phyloP scores from a whole-genome alignment of 2,329 filamentous ascomycete species.

The Colletotrichum sp. region DNA sequence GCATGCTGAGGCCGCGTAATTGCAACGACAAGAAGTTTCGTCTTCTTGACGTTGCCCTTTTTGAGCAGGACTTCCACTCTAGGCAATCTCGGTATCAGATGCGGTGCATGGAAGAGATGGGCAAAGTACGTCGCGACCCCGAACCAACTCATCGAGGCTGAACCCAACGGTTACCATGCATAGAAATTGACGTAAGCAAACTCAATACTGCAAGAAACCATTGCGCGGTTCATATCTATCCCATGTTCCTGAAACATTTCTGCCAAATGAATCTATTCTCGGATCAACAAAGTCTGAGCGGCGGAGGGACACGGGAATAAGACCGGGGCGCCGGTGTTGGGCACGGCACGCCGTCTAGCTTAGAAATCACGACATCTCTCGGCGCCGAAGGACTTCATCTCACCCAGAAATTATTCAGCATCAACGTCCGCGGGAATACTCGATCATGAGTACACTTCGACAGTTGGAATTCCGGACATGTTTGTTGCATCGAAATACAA shows the following conservation, averaged over 20 bases:
- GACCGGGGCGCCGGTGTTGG: neutral
- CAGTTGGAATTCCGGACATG: neutral
- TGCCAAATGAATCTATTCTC: neutral
- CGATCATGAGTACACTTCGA: neutral
- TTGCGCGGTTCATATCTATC: neutral
- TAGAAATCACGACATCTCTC: constrained; percentile 16
- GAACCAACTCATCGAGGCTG: neutral
- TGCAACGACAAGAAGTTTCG: no score
- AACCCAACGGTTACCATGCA: neutral
- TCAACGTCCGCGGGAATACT: neutral
- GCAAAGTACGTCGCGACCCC: neutral
- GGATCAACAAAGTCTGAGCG: neutral
- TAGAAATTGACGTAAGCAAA: neutral
- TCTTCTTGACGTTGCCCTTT: neutral
- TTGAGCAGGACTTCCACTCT: neutral
- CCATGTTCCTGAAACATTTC: neutral
- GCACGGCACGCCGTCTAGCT: neutral
- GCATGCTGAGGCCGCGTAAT: neutral
- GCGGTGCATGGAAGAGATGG: neutral
- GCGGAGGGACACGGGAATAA: neutral
- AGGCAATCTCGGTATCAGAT: neutral
- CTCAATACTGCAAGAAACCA: neutral
- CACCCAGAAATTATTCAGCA: constrained; percentile 4
- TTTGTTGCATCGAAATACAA: neutral
- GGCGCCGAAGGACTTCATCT: neutral